Base-by-base conservation (phyloP, 2,329 filamentous ascomycete genomes). In the Capronia americana region DNA sequence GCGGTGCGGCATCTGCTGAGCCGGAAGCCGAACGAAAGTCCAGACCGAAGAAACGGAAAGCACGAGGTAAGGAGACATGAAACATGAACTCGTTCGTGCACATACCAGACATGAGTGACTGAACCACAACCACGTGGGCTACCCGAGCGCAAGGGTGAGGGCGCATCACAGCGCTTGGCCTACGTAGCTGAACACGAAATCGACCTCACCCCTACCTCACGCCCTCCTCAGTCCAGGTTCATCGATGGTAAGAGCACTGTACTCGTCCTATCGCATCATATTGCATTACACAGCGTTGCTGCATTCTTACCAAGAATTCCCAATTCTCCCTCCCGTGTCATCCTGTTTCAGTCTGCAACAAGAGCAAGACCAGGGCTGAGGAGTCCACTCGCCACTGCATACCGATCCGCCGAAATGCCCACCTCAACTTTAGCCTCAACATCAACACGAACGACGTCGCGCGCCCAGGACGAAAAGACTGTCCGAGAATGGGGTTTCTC, bases 401-500 rank as follows among this genome's bases (percentile, higher is more conserved):
- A 44, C 38, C 17, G 10, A 44, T 20, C 38, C 17, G 17, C 44
- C 41, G n/a, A 6, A 17, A 38, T 50, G 6, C 38, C 38, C 1
- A 51, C 12, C 24, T 10, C 20, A 5, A 57, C 48, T n/a, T n/a
- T n/a, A n/a, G n/a, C n/a, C 58, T 7, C 38, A 2, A 66, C 66
- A 61, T 66, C 66, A 8, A 44, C n/a, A 12, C 50, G 56, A 34
- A 66, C 66, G 1, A 61, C 67, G n/a, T 66, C 63, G 32, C 67
- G 77, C 57, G 68, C 73, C 62, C 81, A 87, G 38, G 84, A 85
- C 62, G 86, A 88, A 74, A 73, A 75, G 44, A 76, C 85, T 66
- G 86, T 89, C 8, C 78, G 79, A 44, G 80, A 80, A 8, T 88
- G 86, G 86, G 87, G 87, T 0, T 89, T 88, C 74, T 69, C 70